Conservation (phyloP, 2,329 filamentous ascomycete genomes). For the Penicillium vulpinum region DNA sequence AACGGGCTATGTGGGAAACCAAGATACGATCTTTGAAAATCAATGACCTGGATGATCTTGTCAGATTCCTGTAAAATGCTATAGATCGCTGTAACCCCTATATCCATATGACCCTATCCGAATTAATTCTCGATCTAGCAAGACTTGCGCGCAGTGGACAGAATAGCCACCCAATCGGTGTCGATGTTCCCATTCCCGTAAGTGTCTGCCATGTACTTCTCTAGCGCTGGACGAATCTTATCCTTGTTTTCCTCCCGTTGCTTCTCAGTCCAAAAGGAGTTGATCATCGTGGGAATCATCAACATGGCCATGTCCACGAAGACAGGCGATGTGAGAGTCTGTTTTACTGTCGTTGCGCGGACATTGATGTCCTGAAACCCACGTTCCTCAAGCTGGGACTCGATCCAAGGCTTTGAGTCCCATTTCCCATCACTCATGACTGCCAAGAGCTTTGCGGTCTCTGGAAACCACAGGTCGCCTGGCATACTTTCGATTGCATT, state of each 20-base stretch:
- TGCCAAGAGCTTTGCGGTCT: conserved; percentile 19
- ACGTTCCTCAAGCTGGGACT: conserved; percentile 22
- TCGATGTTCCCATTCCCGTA: conserved; percentile 27
- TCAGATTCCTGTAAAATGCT: conserved; percentile 1
- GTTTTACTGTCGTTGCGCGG: conserved; percentile 13
- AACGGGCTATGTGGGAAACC: conserved; percentile 25
- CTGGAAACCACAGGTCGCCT: conserved; percentile 28
- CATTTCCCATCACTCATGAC: conserved; percentile 23
- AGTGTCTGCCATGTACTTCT: conserved; percentile 25
- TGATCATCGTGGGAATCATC: conserved; percentile 24
- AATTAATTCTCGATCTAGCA: conserved; percentile 1
- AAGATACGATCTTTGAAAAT: conserved; percentile 28
- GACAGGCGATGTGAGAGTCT: conserved; percentile 14
- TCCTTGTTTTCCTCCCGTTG: conserved; percentile 26
- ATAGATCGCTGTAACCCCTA: not conserved
- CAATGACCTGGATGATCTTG: conserved; percentile 28
- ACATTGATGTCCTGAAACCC: conserved; percentile 29
- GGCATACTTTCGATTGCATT: conserved; percentile 29
- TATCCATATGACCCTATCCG: not conserved
- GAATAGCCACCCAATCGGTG: conserved; percentile 30
- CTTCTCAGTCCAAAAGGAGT: conserved; percentile 30
- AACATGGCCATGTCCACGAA: conserved; percentile 24
- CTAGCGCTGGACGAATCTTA: conserved; percentile 23
- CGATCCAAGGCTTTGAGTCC: conserved; percentile 24
- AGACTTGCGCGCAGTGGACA: conserved; percentile 33